Percentiles rank a stretch among this genome's conserved stretches.
phyloP scores from a whole-genome alignment of 2,329 filamentous ascomycete genomes.

The Aspergillus fumigatiaffinis region DNA sequence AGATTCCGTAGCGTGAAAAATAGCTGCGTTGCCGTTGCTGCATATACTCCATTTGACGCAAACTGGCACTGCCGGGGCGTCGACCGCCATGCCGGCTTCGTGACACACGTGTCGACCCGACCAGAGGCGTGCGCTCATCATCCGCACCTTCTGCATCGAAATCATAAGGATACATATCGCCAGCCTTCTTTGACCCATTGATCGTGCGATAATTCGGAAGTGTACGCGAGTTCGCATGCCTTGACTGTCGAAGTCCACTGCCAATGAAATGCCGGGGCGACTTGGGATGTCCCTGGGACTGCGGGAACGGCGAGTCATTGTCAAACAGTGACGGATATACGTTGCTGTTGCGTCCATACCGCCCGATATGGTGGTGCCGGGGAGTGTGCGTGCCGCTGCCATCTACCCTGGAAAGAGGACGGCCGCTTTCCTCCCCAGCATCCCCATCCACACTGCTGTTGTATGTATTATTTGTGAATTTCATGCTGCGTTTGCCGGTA shows the following conservation, averaged over 20 bases:
- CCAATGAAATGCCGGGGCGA: conserved; percentile 51
- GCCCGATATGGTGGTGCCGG: conserved; percentile 76
- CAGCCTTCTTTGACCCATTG: conserved; percentile 52
- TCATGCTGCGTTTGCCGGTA: conserved; percentile 87
- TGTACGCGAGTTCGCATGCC: conserved; percentile 67
- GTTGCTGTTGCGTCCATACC: conserved; percentile 65
- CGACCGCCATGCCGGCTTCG: conserved; percentile 53
- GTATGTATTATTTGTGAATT: conserved; percentile 80
- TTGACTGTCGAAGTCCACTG: conserved; percentile 58
- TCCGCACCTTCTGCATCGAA: conserved; percentile 79
- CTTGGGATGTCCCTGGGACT: conserved; percentile 61
- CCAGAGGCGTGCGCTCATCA: conserved; percentile 81
- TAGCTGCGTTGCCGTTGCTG: conserved; percentile 61
- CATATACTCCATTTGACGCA: conserved; percentile 71
- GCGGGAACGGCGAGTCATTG: conserved; percentile 68
- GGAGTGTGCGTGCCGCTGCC: conserved; percentile 54
- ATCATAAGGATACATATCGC: conserved; percentile 68
- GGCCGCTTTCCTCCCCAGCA: conserved; percentile 60
- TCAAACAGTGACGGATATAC: conserved; percentile 69
- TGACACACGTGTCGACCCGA: conserved; percentile 59
- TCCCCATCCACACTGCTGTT: conserved; percentile 61
- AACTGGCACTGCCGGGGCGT: conserved; percentile 51
- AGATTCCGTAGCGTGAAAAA: conserved; percentile 77
- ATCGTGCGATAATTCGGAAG: conserved; percentile 46
- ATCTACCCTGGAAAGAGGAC: conserved; percentile 59